phyloP scores from a whole-genome alignment of 352 stramenopile genomes.

The Paralagenidium karlingii region DNA sequence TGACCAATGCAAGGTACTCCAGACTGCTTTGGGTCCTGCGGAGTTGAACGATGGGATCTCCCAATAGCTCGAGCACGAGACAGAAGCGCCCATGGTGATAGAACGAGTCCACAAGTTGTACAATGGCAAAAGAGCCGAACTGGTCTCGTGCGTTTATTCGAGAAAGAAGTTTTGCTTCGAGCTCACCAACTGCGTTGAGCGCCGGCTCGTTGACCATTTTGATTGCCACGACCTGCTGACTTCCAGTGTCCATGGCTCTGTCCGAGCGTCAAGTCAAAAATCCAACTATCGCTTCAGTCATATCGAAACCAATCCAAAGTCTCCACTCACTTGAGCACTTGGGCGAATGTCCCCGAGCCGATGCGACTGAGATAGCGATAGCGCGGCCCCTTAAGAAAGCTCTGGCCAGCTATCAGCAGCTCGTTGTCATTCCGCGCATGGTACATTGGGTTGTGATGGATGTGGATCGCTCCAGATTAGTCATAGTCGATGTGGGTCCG shows the following conservation, averaged over 20 bases:
- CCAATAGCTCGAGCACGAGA: slow-evolving; percentile 58
- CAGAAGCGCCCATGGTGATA: slow-evolving; percentile 34
- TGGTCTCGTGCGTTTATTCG: slow-evolving; percentile 23
- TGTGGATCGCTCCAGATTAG: no score
- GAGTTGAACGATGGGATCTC: slow-evolving; percentile 16
- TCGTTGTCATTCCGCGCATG: no score
- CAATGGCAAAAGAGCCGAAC: slow-evolving; percentile 24
- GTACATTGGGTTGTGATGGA: no score
- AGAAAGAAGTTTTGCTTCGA: slow-evolving; percentile 31
- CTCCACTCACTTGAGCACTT: slow-evolving; percentile 39
- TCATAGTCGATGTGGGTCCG: no score
- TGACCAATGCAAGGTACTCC: no score
- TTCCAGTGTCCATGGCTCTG: slow-evolving; percentile 35
- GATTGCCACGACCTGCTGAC: slow-evolving; percentile 36
- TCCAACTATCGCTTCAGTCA: background rate
- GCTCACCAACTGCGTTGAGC: slow-evolving; percentile 40
- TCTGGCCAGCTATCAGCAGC: no score
- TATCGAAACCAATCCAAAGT: background rate
- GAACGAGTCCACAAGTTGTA: slow-evolving; percentile 46
- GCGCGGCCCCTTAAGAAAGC: no score
- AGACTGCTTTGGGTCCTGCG: no score
- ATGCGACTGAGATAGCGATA: slow-evolving; percentile 65
- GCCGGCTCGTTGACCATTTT: slow-evolving; percentile 41
- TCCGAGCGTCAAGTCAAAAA: background rate
- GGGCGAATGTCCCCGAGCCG: slow-evolving; percentile 49